phyloP scores from a whole-genome alignment of 2,329 filamentous ascomycete species.

The Colletotrichum sp. region DNA sequence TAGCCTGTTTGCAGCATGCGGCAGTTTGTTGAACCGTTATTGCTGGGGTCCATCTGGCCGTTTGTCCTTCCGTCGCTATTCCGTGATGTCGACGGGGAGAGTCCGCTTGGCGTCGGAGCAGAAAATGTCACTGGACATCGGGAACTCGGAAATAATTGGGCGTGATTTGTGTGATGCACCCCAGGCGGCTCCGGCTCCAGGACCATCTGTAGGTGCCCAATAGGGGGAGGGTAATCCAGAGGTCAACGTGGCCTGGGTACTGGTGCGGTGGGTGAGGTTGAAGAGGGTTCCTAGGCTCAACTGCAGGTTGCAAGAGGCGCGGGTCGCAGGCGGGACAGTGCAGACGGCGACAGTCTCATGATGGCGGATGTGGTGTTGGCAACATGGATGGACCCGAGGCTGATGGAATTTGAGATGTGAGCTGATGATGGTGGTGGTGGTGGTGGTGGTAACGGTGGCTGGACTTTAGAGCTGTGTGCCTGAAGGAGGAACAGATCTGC shows the following conservation, averaged over 20 bases:
- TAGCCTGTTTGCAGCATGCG: background rate
- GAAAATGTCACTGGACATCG: background rate
- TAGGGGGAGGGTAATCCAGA: background rate
- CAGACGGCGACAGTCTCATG: background rate
- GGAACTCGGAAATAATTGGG: background rate
- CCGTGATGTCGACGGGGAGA: background rate
- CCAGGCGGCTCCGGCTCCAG: background rate
- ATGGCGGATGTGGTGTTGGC: background rate
- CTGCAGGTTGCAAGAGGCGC: background rate
- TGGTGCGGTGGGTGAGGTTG: background rate
- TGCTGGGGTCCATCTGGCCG: background rate
- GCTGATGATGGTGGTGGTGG: background rate
- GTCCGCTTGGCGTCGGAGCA: background rate
- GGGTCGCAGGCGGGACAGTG: background rate
- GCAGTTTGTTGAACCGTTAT: background rate
- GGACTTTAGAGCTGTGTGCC: background rate
- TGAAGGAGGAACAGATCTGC: constrained; percentile 3
- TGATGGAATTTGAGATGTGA: background rate
- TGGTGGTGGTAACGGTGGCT: background rate
- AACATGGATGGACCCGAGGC: background rate
- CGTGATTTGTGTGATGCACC: background rate
- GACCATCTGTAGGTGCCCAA: background rate
- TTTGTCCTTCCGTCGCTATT: background rate
- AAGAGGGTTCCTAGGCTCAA: background rate
- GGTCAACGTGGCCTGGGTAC: background rate